phyloP scores from a whole-genome alignment of 192 early-diverging fungal species.

The Linnemannia hyalina region DNA sequence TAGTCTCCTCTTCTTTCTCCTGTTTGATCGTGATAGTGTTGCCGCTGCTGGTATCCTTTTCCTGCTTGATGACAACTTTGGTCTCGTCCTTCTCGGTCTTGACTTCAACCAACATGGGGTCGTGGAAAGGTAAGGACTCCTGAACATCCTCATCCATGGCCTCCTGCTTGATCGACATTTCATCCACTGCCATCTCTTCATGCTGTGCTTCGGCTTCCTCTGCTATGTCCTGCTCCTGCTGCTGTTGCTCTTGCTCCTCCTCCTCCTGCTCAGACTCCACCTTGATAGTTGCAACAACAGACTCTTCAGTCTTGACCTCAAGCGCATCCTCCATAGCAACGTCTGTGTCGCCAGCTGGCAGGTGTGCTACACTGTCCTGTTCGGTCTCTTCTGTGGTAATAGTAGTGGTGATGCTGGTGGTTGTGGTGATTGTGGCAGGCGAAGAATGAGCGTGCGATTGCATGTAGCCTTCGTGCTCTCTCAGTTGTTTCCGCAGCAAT shows the following conservation, averaged over 20 bases:
- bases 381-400: not conserved
- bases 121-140: not conserved
- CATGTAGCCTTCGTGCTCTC: not conserved
- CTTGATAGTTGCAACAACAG: not conserved
- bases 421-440: not conserved
- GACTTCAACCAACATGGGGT: not conserved
- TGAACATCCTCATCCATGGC: slow-evolving; percentile 4
- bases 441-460: not conserved
- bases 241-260: not conserved
- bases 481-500: not conserved
- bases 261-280: not conserved
- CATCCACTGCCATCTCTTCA: not conserved
- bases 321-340: not conserved
- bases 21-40: slow-evolving; percentile 10
- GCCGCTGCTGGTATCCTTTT: not conserved
- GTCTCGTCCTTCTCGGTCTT: slow-evolving; percentile 6
- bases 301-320: slow-evolving; percentile 19
- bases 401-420: not conserved
- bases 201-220: not conserved
- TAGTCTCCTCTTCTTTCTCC: slow-evolving; percentile 4
- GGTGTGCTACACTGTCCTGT: not conserved
- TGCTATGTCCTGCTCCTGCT: not conserved
- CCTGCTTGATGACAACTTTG: slow-evolving; percentile 18
- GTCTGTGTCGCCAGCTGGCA: not conserved
- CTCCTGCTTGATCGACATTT: slow-evolving; percentile 10